These are phyloP conservation scores for Magnusiomyces paraingens DNA, from an alignment of 1,139 yeast species.

Conservation along the genomic window DNA sequence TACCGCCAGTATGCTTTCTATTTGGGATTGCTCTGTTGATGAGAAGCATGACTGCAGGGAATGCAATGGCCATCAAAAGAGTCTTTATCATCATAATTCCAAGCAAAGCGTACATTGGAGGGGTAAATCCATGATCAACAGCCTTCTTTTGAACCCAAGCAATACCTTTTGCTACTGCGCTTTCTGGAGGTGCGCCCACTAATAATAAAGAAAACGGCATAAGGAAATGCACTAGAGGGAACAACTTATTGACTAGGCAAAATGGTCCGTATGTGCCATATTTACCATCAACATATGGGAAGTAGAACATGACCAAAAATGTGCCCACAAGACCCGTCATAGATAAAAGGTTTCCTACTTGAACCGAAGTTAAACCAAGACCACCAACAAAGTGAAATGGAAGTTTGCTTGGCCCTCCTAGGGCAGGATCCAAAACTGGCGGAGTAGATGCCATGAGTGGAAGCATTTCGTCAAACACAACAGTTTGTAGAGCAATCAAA, in stretches of 20 bases:
- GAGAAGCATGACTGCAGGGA: conserved; percentile 28
- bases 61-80: conserved; percentile 23
- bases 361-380: conserved; percentile 40
- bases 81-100: conserved; percentile 19
- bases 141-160: background rate
- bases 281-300: conserved; percentile 50
- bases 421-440: conserved; percentile 24
- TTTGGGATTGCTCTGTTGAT: conserved; percentile 31
- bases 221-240: conserved; percentile 44
- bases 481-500: conserved; percentile 42
- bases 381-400: conserved; percentile 47
- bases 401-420: conserved; percentile 34
- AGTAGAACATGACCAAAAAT: conserved; percentile 43
- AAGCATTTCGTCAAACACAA: conserved; percentile 52
- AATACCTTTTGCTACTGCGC: background rate
- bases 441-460: conserved; percentile 55
- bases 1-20: conserved; percentile 29
- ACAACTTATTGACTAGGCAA: conserved; percentile 37
- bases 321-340: conserved; percentile 53
- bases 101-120: conserved; percentile 4
- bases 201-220: conserved; percentile 49
- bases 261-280: conserved; percentile 44
- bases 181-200: conserved; percentile 20
- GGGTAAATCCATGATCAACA: background rate
- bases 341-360: conserved; percentile 51